Evolutionary conservation across 495 filamentous ascomycete genomes (phyloP), one percentile per base, ranked within the genome.

Genomic region (Penicillium coprophilum): DNA sequence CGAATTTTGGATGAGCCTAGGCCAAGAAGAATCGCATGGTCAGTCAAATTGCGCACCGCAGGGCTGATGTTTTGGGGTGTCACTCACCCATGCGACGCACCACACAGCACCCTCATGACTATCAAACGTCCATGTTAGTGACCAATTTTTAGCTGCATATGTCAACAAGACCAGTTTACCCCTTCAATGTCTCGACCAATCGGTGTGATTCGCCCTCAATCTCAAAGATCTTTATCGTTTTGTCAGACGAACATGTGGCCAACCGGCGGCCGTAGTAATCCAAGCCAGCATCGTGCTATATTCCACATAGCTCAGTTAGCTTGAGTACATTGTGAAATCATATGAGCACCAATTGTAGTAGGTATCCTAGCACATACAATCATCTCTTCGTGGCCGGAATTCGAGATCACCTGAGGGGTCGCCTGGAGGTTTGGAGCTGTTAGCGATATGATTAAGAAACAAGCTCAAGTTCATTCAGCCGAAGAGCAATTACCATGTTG

Each of bases 201-300:
- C 90, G 82, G 73, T 99, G 94, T 61, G 88, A 83, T 66, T 96
- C 91, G 59, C 92, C 91, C 72, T 97, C 94, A 48, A 97, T 88
- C 77, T 97, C 94, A 66, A 97, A 99, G 70, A 99, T 96, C 77
- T 97, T 97, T 78, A 99, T 95, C 46, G 93, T 97, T 71, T 91
- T 91, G 74, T 99, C 94, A 53, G 92, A 96, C 20, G 92, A 96
- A 73, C 94, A 97, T 63, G 94, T 99, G 58, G 94, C 94, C 65
- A 99, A 85, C 62, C 93, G 87, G 58, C 94, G 87, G 64, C 94
- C 94, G 74, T 97, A 99, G 77, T 97, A 97, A 72, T 99, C 95
- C 60, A 99, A 86, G 52, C 92, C 91, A 51, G 93, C 94, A 84
- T 97, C 94, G 66, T 97, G 94, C 93, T 97, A 71, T 6, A 40